phyloP scores from a whole-genome alignment of 2,329 filamentous ascomycete genomes.

The Fusarium sacchari region DNA sequence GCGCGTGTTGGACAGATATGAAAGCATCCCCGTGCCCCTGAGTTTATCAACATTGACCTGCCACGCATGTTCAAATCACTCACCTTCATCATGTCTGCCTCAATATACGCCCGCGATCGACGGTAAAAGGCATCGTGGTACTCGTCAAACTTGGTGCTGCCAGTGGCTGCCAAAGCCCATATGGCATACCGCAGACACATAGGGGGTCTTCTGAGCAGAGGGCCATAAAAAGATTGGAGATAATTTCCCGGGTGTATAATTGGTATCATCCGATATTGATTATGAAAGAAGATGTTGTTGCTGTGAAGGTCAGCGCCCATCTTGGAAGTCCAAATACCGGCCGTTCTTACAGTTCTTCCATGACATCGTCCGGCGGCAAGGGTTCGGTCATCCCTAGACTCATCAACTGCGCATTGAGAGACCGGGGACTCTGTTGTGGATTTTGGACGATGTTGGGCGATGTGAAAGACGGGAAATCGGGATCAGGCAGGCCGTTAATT shows the following conservation, averaged over 20 bases:
- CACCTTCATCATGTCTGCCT: constrained; percentile 84
- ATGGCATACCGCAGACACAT: constrained; percentile 87
- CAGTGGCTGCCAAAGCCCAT: constrained; percentile 81
- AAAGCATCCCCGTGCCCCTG: constrained; percentile 81
- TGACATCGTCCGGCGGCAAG: constrained; percentile 79
- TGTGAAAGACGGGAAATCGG: constrained; percentile 25
- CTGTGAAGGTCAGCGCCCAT: constrained; percentile 52
- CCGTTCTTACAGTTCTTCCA: constrained; percentile 78
- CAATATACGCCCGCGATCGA: constrained; percentile 82
- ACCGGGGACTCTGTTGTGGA: constrained; percentile 8
- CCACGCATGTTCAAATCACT: neutral
- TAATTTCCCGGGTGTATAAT: constrained; percentile 83
- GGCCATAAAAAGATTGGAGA: constrained; percentile 75
- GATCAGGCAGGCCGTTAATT: constrained; percentile 1
- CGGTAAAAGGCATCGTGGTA: constrained; percentile 84
- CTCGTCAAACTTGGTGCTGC: constrained; percentile 75
- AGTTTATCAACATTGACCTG: neutral
- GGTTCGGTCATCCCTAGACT: constrained; percentile 84
- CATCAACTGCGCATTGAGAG: constrained; percentile 64
- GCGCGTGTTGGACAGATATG: constrained; percentile 81
- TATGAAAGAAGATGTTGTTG: constrained; percentile 79
- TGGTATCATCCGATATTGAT: constrained; percentile 76
- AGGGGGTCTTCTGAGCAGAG: constrained; percentile 80
- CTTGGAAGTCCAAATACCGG: neutral
- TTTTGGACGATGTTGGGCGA: constrained; percentile 19